Evolutionary conservation across 768 basidiomycete species (phyloP).

Genomic region (Macrocybe gigantea): DNA sequence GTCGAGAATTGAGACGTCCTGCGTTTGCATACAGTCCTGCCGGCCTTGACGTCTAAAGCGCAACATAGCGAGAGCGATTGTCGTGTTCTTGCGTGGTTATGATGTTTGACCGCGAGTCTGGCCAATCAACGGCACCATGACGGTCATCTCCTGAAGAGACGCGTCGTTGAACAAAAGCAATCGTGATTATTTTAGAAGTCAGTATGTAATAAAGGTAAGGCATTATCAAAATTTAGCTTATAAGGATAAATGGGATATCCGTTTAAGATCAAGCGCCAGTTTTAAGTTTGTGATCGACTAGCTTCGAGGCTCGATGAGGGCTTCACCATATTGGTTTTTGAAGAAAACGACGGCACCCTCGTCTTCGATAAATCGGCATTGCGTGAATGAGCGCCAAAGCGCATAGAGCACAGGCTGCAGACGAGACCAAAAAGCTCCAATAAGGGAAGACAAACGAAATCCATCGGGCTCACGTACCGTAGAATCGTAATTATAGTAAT

Average conservation of each 20-base stretch:
- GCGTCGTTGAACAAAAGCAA: too few relatives aligned
- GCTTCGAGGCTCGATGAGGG: conserved; percentile 18
- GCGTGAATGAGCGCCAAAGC: conserved; percentile 54
- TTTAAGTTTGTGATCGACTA: not conserved
- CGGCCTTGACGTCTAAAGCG: too few relatives aligned
- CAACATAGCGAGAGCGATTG: too few relatives aligned
- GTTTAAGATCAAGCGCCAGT: not conserved
- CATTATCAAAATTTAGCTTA: too few relatives aligned
- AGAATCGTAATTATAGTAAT: conserved; percentile 54
- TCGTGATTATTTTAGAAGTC: too few relatives aligned
- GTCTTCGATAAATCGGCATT: conserved; percentile 52
- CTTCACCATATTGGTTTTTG: conserved; percentile 42
- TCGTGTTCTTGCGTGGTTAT: too few relatives aligned
- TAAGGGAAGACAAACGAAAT: not conserved
- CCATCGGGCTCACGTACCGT: conserved; percentile 31
- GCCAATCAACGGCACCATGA: too few relatives aligned
- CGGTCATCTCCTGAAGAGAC: too few relatives aligned
- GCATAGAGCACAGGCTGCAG: conserved; percentile 34
- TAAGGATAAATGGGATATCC: not conserved
- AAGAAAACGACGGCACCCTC: conserved; percentile 53
- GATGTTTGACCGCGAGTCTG: too few relatives aligned
- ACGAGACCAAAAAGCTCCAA: not conserved
- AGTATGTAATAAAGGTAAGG: too few relatives aligned
- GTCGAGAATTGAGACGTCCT: too few relatives aligned
- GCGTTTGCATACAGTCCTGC: too few relatives aligned